Evolutionary conservation across 495 filamentous ascomycete species (phyloP).

Genomic region (Aspergillus homomorphus): DNA sequence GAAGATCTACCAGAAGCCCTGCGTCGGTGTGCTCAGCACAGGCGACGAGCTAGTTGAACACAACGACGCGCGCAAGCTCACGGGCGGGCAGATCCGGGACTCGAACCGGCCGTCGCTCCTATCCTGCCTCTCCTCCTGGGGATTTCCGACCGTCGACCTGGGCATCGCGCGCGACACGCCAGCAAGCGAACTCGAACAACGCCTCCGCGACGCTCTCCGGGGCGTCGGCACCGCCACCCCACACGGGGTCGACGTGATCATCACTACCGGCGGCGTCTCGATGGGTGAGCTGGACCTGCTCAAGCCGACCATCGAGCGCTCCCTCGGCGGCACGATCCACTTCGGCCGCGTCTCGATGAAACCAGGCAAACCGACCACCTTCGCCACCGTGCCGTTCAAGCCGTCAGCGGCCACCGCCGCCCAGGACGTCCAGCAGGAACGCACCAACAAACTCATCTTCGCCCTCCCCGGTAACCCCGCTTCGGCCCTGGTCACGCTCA

Average conservation of each 20-base stretch:
- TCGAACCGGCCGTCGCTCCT: conserved; percentile 86
- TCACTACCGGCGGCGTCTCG: conserved; percentile 92
- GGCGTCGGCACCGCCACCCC: conserved; percentile 33
- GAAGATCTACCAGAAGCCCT: conserved; percentile 70
- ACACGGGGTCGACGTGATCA: conserved; percentile 66
- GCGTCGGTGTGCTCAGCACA: conserved; percentile 86
- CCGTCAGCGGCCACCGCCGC: conserved; percentile 21
- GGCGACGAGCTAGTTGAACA: conserved; percentile 91
- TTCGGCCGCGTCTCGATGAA: conserved; percentile 98
- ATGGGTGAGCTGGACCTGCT: conserved; percentile 98
- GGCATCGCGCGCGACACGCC: conserved; percentile 79
- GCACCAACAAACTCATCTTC: conserved; percentile 72
- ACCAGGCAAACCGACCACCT: conserved; percentile 95
- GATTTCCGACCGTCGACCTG: conserved; percentile 77
- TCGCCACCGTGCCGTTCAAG: conserved; percentile 77
- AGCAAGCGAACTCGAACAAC: conserved; percentile 70
- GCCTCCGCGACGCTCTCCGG: conserved; percentile 68
- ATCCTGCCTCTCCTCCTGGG: conserved; percentile 69
- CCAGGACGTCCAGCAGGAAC: conserved; percentile 43
- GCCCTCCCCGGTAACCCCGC: conserved; percentile 93
- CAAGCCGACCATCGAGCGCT: conserved; percentile 92
- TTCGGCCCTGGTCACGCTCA: conserved; percentile 85
- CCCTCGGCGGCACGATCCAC: conserved; percentile 88
- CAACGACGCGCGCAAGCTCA: conserved; percentile 58
- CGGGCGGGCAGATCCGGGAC: conserved; percentile 83